Base-by-base conservation (phyloP, 306 rosid genomes). In the Rubus idaeus region DNA sequence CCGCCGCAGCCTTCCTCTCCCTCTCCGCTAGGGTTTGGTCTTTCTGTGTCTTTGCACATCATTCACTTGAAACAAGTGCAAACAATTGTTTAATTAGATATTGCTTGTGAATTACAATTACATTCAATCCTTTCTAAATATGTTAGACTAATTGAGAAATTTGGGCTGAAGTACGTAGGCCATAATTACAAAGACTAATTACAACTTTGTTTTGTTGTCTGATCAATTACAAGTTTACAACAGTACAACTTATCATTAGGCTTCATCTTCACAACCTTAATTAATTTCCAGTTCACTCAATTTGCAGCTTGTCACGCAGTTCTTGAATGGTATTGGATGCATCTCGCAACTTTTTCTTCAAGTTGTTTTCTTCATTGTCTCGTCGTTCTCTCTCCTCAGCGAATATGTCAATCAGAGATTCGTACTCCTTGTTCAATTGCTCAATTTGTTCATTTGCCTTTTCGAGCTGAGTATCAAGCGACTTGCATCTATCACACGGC, bases 351-450 rank as follows among this genome's bases (percentile, higher is more conserved):
- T 88, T 88, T 78, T 83, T 82, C 70, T 94, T 88, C 89, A 95
- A 78, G 70, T 50, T 83, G 80, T 45, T 82, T 79, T 92, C 97
- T 83, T 85, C 97, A 6, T 64, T 46, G 65, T 88, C 90, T 17
- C 92, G 88, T 16, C 93, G 86, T 39, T 89, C 96, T 83, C 95
- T 85, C 77, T 94, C 98, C 82, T 90, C 97, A 0, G 96, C 68
- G 83, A 91, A 90, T 68, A 91, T 86, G 60, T 90, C 94, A 21
- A 90, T 87, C 9, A 94, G 74, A 68, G 79, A 85, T 62, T 91
- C 97, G 75, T 94, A 94, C 75, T 94, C 96, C 74, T 67, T 83
- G 80, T 82, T 94, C 85, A 90, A 44, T 21, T 84, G 96, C 41
- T 81, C 90, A 65, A 90, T 81, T 83, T 81, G 85, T 75, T 78